Evolutionary conservation across 441 rosid species (phyloP).

Genomic region (Erysimum pusillum): DNA sequence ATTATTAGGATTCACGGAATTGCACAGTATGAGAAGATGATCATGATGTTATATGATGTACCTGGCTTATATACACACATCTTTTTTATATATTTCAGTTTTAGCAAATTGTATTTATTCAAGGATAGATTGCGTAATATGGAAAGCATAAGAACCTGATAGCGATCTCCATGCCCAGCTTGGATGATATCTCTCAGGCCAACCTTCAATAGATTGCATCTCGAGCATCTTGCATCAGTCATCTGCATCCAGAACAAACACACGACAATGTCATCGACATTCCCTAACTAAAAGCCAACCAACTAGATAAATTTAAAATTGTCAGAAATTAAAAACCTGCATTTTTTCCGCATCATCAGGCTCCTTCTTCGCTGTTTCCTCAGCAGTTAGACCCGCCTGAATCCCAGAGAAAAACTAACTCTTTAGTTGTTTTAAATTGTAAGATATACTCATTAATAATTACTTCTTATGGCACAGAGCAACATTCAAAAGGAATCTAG

Average conservation of each 20-base stretch:
- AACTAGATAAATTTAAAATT: background rate
- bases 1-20: conserved; percentile 9
- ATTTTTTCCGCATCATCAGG: conserved; percentile 83
- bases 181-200: conserved; percentile 93
- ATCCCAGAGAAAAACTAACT: conserved; percentile 30
- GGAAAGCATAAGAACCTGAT: conserved; percentile 67
- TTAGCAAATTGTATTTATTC: background rate
- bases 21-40: background rate
- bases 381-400: conserved; percentile 92
- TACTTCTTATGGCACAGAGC: conserved; percentile 2
- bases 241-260: conserved; percentile 61
- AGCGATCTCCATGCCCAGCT: conserved; percentile 95
- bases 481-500: conserved; percentile 2
- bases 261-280: conserved; percentile 35
- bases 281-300: conserved; percentile 17
- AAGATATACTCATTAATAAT: conserved; percentile 8
- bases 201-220: conserved; percentile 79
- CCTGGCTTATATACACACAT: background rate
- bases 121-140: background rate
- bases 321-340: conserved; percentile 62
- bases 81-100: background rate
- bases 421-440: conserved; percentile 5
- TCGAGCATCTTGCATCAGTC: conserved; percentile 88
- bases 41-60: conserved; percentile 11
- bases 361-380: conserved; percentile 79